phyloP scores from a whole-genome alignment of 2,329 filamentous ascomycete species.

The Sporothrix sp. region DNA sequence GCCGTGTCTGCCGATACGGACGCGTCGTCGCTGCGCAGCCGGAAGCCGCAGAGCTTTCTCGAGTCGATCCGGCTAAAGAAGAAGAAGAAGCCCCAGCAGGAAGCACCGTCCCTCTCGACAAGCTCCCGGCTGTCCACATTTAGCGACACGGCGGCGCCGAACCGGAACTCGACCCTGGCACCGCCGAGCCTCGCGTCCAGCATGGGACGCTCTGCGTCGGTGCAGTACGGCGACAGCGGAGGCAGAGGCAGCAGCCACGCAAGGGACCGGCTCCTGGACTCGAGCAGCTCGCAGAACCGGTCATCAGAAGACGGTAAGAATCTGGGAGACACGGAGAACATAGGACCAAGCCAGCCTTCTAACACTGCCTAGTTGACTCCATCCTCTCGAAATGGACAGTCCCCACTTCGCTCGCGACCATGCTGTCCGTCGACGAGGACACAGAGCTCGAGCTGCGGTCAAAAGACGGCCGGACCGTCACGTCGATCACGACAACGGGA shows the following conservation, averaged over 20 bases:
- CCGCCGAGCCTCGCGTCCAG: conserved; percentile 7
- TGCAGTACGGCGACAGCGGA: neutral
- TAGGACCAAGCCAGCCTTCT: neutral
- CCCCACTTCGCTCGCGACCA: conserved; percentile 14
- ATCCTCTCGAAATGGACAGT: conserved; percentile 35
- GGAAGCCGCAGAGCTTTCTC: conserved; percentile 36
- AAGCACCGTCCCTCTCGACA: neutral
- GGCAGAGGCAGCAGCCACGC: neutral
- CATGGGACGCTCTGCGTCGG: neutral
- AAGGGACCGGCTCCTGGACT: neutral
- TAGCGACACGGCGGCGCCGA: neutral
- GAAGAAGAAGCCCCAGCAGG: conserved; percentile 4
- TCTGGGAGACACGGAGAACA: too few relatives aligned
- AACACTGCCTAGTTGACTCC: conserved; percentile 28
- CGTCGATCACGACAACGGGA: neutral
- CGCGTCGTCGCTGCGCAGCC: conserved; percentile 32
- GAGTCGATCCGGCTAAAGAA: conserved; percentile 25
- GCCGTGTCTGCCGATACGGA: conserved; percentile 36
- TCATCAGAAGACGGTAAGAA: conserved; percentile 15
- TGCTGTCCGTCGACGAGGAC: conserved; percentile 16
- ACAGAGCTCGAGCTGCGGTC: neutral
- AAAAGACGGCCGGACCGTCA: neutral
- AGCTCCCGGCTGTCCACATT: conserved; percentile 6
- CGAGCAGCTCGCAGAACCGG: conserved; percentile 13
- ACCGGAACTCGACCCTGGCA: neutral